phyloP scores from a whole-genome alignment of 805 yeast genomes.

The Alloascoidea hylecoeti region DNA sequence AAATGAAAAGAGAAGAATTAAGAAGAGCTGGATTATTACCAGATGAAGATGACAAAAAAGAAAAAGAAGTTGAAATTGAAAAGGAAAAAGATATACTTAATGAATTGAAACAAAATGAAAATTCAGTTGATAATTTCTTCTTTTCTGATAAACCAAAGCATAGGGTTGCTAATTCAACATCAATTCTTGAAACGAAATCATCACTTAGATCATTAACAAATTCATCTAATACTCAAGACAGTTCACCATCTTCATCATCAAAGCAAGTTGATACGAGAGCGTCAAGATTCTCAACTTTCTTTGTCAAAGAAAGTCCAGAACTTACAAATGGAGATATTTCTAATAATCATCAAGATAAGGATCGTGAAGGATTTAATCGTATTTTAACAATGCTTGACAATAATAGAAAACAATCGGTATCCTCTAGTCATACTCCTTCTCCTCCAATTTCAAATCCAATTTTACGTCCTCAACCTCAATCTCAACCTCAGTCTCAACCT shows the following conservation, averaged over 20 bases:
- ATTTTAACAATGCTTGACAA: constrained; percentile 15
- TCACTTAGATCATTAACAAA: neutral
- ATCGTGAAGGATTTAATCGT: constrained; percentile 16
- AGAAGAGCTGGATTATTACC: constrained; percentile 3
- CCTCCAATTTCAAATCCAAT: neutral
- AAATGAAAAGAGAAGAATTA: constrained; percentile 6
- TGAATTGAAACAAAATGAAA: constrained; percentile 2
- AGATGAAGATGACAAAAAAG: neutral
- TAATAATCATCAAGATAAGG: constrained; percentile 7
- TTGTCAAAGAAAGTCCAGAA: constrained; percentile 4
- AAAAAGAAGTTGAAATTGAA: neutral
- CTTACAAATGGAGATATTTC: neutral
- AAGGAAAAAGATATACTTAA: constrained; percentile 2
- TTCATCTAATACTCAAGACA: neutral
- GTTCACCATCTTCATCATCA: constrained; percentile 1
- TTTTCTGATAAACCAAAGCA: constrained; percentile 7
- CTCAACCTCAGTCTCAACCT: neutral
- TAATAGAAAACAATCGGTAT: constrained; percentile 2
- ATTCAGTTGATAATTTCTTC: constrained; percentile 10
- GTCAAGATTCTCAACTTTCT: constrained; percentile 10
- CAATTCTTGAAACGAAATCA: neutral
- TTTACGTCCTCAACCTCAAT: constrained; percentile 4
- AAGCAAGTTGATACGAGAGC: constrained; percentile 5
- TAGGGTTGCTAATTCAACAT: constrained; percentile 2
- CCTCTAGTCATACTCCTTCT: neutral